These are phyloP conservation scores for Plasmodium vivax DNA, from an alignment of 169 alveolate genomes.

Conservation along the genomic window DNA sequence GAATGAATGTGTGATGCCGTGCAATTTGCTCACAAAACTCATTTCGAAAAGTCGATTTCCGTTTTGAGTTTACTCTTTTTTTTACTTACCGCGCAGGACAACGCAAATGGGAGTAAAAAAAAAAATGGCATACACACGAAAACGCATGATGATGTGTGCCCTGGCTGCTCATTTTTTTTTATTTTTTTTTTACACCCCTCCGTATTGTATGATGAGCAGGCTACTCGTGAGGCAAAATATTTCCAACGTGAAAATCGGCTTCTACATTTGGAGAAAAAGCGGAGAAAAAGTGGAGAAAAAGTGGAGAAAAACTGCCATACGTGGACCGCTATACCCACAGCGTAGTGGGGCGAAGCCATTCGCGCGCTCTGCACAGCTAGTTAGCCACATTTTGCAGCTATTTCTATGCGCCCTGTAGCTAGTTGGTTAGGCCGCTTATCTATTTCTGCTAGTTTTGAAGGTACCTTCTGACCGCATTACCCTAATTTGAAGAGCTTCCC, in stretches of 20 bases:
- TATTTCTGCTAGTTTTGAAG: not conserved
- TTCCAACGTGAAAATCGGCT: not conserved
- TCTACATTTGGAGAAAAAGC: not conserved
- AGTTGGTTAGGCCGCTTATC: not conserved
- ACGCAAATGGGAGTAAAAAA: not conserved
- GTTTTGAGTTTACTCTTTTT: not conserved
- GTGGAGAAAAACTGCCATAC: not conserved
- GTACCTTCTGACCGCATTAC: not conserved
- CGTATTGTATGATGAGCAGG: not conserved
- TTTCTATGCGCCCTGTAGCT: not conserved
- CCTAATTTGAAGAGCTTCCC: not conserved
- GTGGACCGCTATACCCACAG: not conserved
- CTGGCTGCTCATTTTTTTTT: not conserved
- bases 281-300: not conserved
- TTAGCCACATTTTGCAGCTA: not conserved
- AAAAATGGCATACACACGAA: not conserved
- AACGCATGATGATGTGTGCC: not conserved
- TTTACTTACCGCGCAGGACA: not conserved
- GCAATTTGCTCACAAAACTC: not conserved
- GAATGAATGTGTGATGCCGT: not conserved
- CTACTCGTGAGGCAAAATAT: not conserved
- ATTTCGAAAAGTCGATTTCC: not conserved
- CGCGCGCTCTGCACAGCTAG: not conserved
- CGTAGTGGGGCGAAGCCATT: not conserved
- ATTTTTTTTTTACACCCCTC: not conserved